Evolutionary conservation across 1,139 yeast species (phyloP), one percentile per base, ranked within the genome.

Genomic region (Debaryomycetaceae sp.): DNA sequence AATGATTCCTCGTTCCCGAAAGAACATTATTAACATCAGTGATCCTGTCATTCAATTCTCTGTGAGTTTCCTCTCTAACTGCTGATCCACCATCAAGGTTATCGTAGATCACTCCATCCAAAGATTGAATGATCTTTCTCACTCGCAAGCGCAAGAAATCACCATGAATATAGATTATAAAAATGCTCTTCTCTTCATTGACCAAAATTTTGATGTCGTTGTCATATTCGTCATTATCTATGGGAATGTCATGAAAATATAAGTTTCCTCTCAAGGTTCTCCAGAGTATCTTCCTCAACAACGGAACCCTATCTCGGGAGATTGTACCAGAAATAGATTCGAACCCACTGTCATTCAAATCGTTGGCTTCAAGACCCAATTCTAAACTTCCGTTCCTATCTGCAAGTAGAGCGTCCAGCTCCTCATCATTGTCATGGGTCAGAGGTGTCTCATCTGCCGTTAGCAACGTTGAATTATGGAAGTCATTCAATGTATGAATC

Each of bases 101-200:
- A 42, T 67, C 74, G 62, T 81, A 89, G 17, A 91, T 65, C 34
- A 76, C 72, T 1, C 97, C 97, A 54, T 88, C 97, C 48, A 93
- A 72, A 0, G 97, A 85, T 54, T 84, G 91, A 31, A 93, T 83
- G 48, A 93, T 86, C 55, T 81, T 82, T 49, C 78, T 78, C 43
- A 91, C 87, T 55, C 89, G 80, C 45, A 73, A 65, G 44, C 84
- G 73, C 49, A 91, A 76, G 44, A 80, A 72, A 40, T 81, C 83
- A 49, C 99, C 99, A 60, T 93, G 99, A 34, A 95, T 84, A 62
- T 87, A 90, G 13, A 90, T 83, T 43, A 93, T 80, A 58, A 91
- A 90, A 6, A 87, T 87, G 56, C 81, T 84, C 62, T 87, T 87
- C 22, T 40, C 38, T 11, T 78, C 62, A 45, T 72, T 71, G 23